phyloP scores from a whole-genome alignment of 176 grass and related monocot species.

The Tillandsia fasciculata region DNA sequence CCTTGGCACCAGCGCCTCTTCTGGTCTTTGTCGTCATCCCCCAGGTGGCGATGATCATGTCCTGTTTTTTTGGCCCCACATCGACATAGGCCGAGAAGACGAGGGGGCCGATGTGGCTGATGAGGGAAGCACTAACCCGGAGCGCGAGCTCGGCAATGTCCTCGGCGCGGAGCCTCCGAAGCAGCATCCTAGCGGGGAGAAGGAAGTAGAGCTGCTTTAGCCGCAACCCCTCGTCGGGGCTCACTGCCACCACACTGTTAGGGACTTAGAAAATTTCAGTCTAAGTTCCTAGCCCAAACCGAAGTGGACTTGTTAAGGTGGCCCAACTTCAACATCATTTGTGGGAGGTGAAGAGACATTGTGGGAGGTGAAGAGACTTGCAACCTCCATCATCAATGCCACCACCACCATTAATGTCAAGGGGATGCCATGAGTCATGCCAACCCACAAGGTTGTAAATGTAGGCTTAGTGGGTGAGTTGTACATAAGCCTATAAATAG shows the following conservation, averaged over 20 bases:
- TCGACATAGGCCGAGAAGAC: constrained; percentile 22
- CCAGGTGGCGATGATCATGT: not conserved
- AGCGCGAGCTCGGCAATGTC: constrained; percentile 80
- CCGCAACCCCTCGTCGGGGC: constrained; percentile 42
- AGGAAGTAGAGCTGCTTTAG: constrained; percentile 88
- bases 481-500: too few species aligned
- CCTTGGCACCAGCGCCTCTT: not conserved
- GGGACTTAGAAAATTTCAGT: too few species aligned
- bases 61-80: not conserved
- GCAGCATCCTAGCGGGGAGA: constrained; percentile 57
- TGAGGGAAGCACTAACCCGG: constrained; percentile 59
- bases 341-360: too few species aligned
- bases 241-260: constrained; percentile 31
- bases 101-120: constrained; percentile 35
- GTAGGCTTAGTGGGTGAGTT: too few species aligned
- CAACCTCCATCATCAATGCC: too few species aligned
- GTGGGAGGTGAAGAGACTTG: too few species aligned
- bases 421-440: too few species aligned
- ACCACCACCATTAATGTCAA: too few species aligned
- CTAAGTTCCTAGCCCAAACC: too few species aligned
- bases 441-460: too few species aligned
- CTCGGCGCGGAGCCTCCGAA: constrained; percentile 42
- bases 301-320: too few species aligned
- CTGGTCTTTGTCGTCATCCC: not conserved
- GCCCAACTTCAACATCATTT: too few species aligned